Evolutionary conservation across 1,284 basidiomycete species (phyloP), one percentile per base, ranked within the genome.

Genomic region (Thelephora terrestris): DNA sequence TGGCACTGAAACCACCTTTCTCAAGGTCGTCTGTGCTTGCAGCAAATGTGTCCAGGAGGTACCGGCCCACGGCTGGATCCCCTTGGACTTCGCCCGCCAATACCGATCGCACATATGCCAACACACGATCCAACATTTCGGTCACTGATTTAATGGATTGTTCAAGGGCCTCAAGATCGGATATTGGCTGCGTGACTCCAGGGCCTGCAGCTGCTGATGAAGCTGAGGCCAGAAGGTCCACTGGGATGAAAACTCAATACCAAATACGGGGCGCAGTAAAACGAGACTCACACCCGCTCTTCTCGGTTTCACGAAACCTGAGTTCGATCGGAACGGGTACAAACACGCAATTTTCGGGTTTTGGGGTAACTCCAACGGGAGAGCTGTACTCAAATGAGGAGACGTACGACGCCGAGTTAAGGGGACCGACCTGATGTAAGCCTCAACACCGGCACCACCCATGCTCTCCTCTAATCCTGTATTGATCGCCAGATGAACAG

Each of bases 401-500:
- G 17, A 61, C 45, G 25, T 49, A 55, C 38, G 52, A 58, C 35
- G 55, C 54, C 38, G 55, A 51, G 17, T 12, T 42, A 27, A 39
- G 20, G 16, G 32, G n/a, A 66, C 75, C 51, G 53, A 88, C 84
- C 91, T 89, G 53, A 95, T 75, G 67, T 84, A 97, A 45, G 91
- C 91, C 63, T 87, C 88, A 23, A 97, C 85, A 46, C 91, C 85
- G 23, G 91, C 78, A 50, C 84, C 77, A 50, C 81, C 70, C 18
- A 79, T 83, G 12, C 29, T 14, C 50, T 78, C 73, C 52, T 83
- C 79, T 17, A 81, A 75, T 23, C 87, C 85, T 12, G 94, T 95
- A 68, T 96, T 92, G 42, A 99, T 73, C 10, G 92, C 89, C 47
- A 99, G 73, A 66, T 99, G 95, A 40, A 99, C 80, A 4, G 96